Evolutionary conservation across 768 basidiomycete species (phyloP).

Genomic region (Leccinum variicolor): DNA sequence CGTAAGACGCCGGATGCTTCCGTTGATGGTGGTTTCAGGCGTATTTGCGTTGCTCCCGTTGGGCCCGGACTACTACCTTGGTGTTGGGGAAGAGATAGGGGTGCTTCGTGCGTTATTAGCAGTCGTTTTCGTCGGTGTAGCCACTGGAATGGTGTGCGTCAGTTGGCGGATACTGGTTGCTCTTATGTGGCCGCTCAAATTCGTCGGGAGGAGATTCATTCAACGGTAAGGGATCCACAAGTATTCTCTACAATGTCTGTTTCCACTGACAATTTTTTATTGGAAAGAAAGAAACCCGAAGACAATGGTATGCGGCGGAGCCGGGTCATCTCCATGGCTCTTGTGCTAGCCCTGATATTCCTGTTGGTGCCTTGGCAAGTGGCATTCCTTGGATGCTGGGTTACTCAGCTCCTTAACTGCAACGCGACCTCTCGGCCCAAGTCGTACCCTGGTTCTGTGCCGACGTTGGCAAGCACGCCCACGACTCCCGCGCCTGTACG

Average conservation of each 20-base stretch:
- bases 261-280: background rate
- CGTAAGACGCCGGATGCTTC: slow-evolving; percentile 35
- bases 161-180: slow-evolving; percentile 53
- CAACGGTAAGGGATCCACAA: slow-evolving; percentile 11
- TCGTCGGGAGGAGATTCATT: slow-evolving; percentile 9
- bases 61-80: slow-evolving; percentile 53
- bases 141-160: slow-evolving; percentile 61
- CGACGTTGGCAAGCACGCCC: slow-evolving; percentile 27
- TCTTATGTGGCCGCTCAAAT: slow-evolving; percentile 45
- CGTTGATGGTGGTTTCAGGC: slow-evolving; percentile 43
- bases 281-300: slow-evolving; percentile 25
- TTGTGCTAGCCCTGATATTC: slow-evolving; percentile 65
- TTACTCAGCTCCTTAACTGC: slow-evolving; percentile 73
- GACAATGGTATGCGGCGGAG: slow-evolving; percentile 40
- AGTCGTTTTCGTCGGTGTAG: slow-evolving; percentile 52
- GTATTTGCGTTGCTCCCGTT: slow-evolving; percentile 54
- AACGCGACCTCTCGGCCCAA: slow-evolving; percentile 28
- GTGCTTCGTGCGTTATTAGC: slow-evolving; percentile 41
- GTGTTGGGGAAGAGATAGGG: slow-evolving; percentile 52
- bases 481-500: slow-evolving; percentile 22
- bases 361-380: slow-evolving; percentile 90
- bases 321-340: slow-evolving; percentile 53
- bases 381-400: slow-evolving; percentile 80
- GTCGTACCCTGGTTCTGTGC: slow-evolving; percentile 19
- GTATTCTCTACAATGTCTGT: background rate